Evolutionary conservation across 169 alveolate species (phyloP).

Genomic region (Sarcocystis neurona): DNA sequence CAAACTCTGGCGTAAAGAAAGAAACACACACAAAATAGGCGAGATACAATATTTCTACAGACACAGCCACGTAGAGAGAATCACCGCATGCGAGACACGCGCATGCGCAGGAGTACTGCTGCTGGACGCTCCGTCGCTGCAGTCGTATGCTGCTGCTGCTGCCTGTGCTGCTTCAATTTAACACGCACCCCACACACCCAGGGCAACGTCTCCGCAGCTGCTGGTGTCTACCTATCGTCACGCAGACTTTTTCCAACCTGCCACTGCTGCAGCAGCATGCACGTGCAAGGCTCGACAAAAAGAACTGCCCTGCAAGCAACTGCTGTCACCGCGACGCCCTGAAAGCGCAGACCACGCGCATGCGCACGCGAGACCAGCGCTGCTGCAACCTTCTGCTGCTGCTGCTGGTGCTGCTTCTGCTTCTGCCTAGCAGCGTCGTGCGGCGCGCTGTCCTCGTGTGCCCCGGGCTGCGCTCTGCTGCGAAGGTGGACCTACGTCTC

Average conservation of each 20-base stretch:
- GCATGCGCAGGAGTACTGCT: too few species aligned
- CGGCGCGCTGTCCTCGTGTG: too few species aligned
- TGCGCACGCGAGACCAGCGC: background rate
- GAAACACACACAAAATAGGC: background rate
- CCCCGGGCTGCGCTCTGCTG: too few species aligned
- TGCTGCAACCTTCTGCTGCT: background rate
- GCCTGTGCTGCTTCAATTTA: background rate
- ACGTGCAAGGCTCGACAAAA: too few species aligned
- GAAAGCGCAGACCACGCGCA: background rate
- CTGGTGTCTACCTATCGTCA: background rate
- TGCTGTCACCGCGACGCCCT: background rate
- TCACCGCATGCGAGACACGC: too few species aligned
- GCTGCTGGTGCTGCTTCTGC: background rate
- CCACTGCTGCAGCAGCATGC: too few species aligned
- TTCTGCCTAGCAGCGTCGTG: too few species aligned
- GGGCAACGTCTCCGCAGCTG: background rate
- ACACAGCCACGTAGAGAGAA: background rate
- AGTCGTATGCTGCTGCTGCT: background rate
- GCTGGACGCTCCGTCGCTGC: too few species aligned
- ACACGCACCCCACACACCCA: background rate
- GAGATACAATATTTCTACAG: background rate
- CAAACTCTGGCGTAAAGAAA: too few species aligned
- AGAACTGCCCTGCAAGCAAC: background rate
- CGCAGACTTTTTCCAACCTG: too few species aligned
- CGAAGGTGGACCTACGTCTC: constrained; percentile 1